These are phyloP conservation scores for Ophiostoma novo-ulmi DNA, from an alignment of 2,329 filamentous ascomycete genomes.

Conservation along the genomic window DNA sequence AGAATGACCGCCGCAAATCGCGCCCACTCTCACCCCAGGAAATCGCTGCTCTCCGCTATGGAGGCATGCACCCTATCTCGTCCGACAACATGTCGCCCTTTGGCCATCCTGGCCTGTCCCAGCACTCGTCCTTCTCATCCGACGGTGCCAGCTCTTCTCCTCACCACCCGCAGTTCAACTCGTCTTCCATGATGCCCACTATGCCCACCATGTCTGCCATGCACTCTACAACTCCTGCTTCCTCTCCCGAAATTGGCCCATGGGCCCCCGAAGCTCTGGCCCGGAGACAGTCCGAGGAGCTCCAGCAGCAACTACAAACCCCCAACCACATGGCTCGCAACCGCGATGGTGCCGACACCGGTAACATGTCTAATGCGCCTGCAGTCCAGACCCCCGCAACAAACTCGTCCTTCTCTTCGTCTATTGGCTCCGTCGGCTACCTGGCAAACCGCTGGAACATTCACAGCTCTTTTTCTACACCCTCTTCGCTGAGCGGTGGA, in stretches of 20 bases:
- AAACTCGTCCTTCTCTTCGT: conserved; percentile 26
- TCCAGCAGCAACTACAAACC: conserved; percentile 16
- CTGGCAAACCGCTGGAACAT: conserved; percentile 55
- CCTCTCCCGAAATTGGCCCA: conserved; percentile 29
- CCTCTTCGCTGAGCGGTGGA: conserved; percentile 40
- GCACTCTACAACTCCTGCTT: conserved; percentile 27
- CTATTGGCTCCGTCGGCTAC: conserved; percentile 41
- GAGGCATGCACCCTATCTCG: conserved; percentile 49
- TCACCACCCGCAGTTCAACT: conserved; percentile 21
- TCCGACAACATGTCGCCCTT: conserved; percentile 40
- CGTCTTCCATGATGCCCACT: conserved; percentile 19
- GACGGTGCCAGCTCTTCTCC: conserved; percentile 25
- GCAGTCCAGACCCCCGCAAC: conserved; percentile 8
- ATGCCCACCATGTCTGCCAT: neutral
- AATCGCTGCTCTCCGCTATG: conserved; percentile 56
- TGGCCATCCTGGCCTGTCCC: conserved; percentile 19
- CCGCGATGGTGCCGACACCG: neutral
- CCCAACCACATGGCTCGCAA: conserved; percentile 3
- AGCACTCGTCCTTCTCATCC: conserved; percentile 25
- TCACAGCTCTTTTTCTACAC: conserved; percentile 48
- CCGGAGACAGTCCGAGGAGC: conserved; percentile 21
- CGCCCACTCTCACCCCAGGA: conserved; percentile 76
- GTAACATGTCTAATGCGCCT: neutral
- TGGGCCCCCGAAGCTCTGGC: conserved; percentile 27
- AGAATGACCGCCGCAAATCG: conserved; percentile 86